Conservation (phyloP, 1,284 basidiomycete genomes). For the Amylostereum chailletii region DNA sequence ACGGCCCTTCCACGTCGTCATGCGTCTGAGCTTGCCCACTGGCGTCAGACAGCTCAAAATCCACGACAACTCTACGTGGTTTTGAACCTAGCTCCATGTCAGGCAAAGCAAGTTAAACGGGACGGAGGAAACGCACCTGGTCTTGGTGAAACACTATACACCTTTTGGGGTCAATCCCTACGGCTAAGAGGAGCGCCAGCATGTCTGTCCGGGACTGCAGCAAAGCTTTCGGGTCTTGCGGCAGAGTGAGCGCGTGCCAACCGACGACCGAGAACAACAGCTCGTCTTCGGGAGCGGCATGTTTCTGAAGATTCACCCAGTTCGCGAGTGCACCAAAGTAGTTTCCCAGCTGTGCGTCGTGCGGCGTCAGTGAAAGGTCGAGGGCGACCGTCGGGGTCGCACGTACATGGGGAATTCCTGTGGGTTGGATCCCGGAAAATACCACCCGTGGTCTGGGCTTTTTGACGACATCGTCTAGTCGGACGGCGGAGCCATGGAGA, state of each 20-base stretch:
- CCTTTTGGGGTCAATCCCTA: constrained; percentile 76
- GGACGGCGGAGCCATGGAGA: no score
- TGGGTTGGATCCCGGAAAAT: constrained; percentile 81
- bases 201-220: constrained; percentile 63
- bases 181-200: constrained; percentile 77
- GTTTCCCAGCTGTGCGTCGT: constrained; percentile 70
- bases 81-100: constrained; percentile 48
- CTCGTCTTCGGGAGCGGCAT: constrained; percentile 47
- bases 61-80: constrained; percentile 91
- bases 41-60: constrained; percentile 81
- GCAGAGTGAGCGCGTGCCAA: constrained; percentile 88
- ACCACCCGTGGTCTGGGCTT: constrained; percentile 30
- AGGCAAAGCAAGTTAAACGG: background rate
- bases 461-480: no score
- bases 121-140: constrained; percentile 42
- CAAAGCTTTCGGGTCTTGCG: constrained; percentile 69
- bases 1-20: constrained; percentile 94
- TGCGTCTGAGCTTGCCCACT: constrained; percentile 75
- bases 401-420: constrained; percentile 78
- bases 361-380: constrained; percentile 5
- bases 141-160: constrained; percentile 87
- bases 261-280: constrained; percentile 87
- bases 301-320: constrained; percentile 77
- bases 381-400: background rate
- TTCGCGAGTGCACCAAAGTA: constrained; percentile 86